Evolutionary conservation across 202 grass and related monocot genomes (phyloP), one percentile per base, ranked within the genome.

Genomic region (Panicum hallii): DNA sequence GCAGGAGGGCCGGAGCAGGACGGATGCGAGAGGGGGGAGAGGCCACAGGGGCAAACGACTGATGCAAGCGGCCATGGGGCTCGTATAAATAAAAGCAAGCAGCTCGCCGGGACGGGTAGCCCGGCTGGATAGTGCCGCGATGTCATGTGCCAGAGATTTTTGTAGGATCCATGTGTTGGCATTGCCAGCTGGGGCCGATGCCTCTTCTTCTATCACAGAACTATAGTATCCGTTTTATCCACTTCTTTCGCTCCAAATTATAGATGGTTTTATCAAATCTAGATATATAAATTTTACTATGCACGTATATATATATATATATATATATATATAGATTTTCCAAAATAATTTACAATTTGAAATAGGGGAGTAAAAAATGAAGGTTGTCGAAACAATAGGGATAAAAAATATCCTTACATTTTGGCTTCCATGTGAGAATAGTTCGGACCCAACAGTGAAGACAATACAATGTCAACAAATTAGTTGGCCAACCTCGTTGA

Each of bases 41-140:
- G 17, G 23, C 19, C 20, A 52, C 13, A 61, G 85, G 63, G 47
- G 62, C 80, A 84, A 91, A 85, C 70, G 63, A 50, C 30, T 91
- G 81, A 80, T 22, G 89, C 72, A 91, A 63, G 64, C 46, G 50
- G 42, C 56, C 85, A 88, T 50, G 55, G 89, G 53, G 52, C 56
- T 69, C 71, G 77, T 72, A 84, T 91, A 84, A 91, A 91, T 91
- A 81, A 88, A 91, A 85, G 89, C 77, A 3, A 30, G 77, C 40
- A 2, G 70, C 56, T 44, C 36, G 70, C 26, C 68, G 41, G 44
- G 41, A 34, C 36, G 36, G 65, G 41, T n/a, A 23, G 70, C 47
- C 20, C 1, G 45, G 79, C 58, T 86, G 79, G 78, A 22, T 68
- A 58, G 28, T 15, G 75, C 12, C 70, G 32, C 82, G 79, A 89